phyloP scores from a whole-genome alignment of 1,284 basidiomycete genomes.

The Grifola frondosa region DNA sequence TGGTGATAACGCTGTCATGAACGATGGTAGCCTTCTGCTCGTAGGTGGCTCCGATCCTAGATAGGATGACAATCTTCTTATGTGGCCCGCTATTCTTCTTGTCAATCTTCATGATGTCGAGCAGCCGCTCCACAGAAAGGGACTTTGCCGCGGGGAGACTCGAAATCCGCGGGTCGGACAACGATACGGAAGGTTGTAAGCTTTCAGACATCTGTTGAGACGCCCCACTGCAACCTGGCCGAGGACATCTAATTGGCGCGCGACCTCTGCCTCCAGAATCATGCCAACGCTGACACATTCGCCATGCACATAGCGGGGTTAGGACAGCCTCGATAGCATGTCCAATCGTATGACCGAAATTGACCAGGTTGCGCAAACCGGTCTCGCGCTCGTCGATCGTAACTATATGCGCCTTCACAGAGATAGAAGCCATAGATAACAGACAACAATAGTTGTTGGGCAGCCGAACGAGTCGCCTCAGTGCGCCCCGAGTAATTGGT shows the following conservation, averaged over 20 bases:
- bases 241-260: conserved; percentile 83
- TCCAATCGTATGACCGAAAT: conserved; percentile 95
- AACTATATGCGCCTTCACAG: conserved; percentile 93
- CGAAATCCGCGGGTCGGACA: conserved; percentile 75
- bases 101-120: conserved; percentile 94
- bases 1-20: conserved; percentile 76
- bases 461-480: conserved; percentile 65
- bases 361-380: conserved; percentile 93
- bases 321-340: conserved; percentile 95
- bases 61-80: conserved; percentile 94
- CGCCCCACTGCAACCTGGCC: conserved; percentile 89
- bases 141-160: conserved; percentile 68
- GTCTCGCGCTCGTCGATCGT: conserved; percentile 95
- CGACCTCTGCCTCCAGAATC: conserved; percentile 91
- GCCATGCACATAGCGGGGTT: conserved; percentile 87
- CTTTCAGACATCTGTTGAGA: conserved; percentile 79
- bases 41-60: conserved; percentile 87
- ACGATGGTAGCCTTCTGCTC: conserved; percentile 92
- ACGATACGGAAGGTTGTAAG: conserved; percentile 81
- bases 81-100: conserved; percentile 94
- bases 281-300: conserved; percentile 93
- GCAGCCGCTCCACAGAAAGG: conserved; percentile 79
- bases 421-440: conserved; percentile 87
- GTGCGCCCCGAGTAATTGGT: conserved; percentile 60
- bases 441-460: conserved; percentile 73